A percentile compares a stretch with the other conserved stretches of the same genome.
Conservation (phyloP, 768 basidiomycete species). For the Xerocomus potaroensis region DNA sequence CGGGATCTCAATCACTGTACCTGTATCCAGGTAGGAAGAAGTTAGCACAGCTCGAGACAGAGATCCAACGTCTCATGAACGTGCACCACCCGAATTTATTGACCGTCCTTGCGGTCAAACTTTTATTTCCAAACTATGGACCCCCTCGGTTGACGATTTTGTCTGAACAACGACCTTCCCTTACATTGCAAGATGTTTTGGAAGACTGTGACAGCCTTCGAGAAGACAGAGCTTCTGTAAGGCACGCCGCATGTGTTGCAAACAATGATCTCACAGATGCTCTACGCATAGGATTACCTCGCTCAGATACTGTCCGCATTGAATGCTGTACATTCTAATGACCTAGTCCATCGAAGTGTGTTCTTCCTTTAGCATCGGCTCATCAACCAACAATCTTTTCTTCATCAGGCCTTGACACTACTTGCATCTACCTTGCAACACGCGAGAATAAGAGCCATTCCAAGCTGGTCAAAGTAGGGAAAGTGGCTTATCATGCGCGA, state of each 20-base stretch:
- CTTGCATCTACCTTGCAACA: slow-evolving; percentile 57
- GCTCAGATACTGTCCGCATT: slow-evolving; percentile 68
- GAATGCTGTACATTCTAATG: slow-evolving; percentile 58
- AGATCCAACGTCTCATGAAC: slow-evolving; percentile 55
- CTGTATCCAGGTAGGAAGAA: slow-evolving; percentile 55
- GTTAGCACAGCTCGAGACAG: slow-evolving; percentile 59
- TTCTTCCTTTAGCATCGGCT: neutral
- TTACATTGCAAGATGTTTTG: slow-evolving; percentile 70
- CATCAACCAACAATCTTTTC: neutral
- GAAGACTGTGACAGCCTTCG: slow-evolving; percentile 72
- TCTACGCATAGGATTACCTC: slow-evolving; percentile 60
- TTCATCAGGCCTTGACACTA: slow-evolving; percentile 49
- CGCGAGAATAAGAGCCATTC: slow-evolving; percentile 47
- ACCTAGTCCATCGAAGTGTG: slow-evolving; percentile 68
- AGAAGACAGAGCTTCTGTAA: slow-evolving; percentile 64
- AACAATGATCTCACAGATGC: neutral
- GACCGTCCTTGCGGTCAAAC: slow-evolving; percentile 62
- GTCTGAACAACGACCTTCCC: slow-evolving; percentile 63
- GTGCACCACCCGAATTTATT: slow-evolving; percentile 67
- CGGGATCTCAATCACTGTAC: neutral
- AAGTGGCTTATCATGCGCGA: slow-evolving; percentile 64
- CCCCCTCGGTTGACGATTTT: slow-evolving; percentile 60
- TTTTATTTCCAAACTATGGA: slow-evolving; percentile 46
- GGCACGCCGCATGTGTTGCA: slow-evolving; percentile 17
- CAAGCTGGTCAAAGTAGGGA: slow-evolving; percentile 71